Percentiles rank a stretch among this genome's conserved stretches.
Evolutionary conservation across 257 asterid genomes (phyloP).

Genomic region (Solanum sejunctum): DNA sequence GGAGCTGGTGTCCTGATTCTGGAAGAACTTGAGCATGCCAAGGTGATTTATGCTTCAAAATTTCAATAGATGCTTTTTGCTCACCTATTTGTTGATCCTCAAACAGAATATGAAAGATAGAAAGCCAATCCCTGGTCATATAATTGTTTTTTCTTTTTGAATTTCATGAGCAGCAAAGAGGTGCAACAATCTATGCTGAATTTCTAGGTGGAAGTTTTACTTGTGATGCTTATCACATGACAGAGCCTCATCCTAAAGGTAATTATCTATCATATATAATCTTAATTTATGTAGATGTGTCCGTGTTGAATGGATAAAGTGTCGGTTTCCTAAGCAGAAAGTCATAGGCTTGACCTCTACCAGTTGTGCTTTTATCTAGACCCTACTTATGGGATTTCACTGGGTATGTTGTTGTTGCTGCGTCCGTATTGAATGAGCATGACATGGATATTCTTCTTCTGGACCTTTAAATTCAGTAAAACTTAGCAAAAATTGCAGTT

Average conservation of each 20-base stretch:
- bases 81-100: neutral
- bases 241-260: slow-evolving; percentile 99
- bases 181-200: slow-evolving; percentile 90
- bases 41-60: slow-evolving; percentile 29
- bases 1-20: slow-evolving; percentile 89
- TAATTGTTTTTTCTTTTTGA: slow-evolving; percentile 1
- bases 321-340: no score
- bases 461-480: neutral
- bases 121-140: neutral
- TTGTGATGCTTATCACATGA: slow-evolving; percentile 96
- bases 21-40: slow-evolving; percentile 96
- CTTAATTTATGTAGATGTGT: neutral
- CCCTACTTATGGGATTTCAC: no score
- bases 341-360: no score
- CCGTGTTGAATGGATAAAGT: neutral
- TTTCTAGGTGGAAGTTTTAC: slow-evolving; percentile 98
- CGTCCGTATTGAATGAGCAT: neutral
- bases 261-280: neutral
- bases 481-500: neutral
- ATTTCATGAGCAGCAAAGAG: slow-evolving; percentile 52
- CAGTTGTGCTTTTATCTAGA: no score
- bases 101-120: neutral
- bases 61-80: neutral
- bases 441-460: neutral
- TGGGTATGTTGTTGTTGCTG: neutral